Evolutionary conservation across 2,329 filamentous ascomycete species (phyloP).

Genomic region (Phialophora verrucosa): DNA sequence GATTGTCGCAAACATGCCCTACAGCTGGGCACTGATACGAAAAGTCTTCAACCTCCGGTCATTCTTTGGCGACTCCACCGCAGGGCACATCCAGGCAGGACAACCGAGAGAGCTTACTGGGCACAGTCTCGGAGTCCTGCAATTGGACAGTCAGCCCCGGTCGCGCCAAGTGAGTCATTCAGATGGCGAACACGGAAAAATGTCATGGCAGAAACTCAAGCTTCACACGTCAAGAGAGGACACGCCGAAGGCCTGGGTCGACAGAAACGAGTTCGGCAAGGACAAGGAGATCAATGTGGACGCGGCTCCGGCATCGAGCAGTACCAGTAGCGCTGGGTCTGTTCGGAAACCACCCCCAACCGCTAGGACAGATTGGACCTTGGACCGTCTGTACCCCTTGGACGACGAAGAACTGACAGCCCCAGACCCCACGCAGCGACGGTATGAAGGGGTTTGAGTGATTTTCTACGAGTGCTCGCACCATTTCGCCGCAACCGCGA

Average conservation of each 20-base stretch:
- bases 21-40: slow-evolving; percentile 64
- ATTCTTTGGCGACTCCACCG: slow-evolving; percentile 40
- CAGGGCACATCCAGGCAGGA: slow-evolving; percentile 28
- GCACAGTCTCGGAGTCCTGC: slow-evolving; percentile 25
- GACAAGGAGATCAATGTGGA: slow-evolving; percentile 28
- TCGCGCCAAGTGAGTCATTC: slow-evolving; percentile 25
- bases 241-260: slow-evolving; percentile 8
- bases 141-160: slow-evolving; percentile 17
- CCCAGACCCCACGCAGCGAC: slow-evolving; percentile 24
- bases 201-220: slow-evolving; percentile 22
- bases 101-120: slow-evolving; percentile 25
- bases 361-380: slow-evolving; percentile 26
- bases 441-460: slow-evolving; percentile 26
- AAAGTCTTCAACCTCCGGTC: slow-evolving; percentile 50
- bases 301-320: slow-evolving; percentile 26
- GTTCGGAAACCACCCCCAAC: slow-evolving; percentile 16
- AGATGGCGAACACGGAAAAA: slow-evolving; percentile 11
- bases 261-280: slow-evolving; percentile 2
- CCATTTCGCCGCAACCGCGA: not conserved
- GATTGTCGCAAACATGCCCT: slow-evolving; percentile 65
- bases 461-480: not conserved
- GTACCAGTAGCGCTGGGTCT: slow-evolving; percentile 29
- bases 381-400: slow-evolving; percentile 39
- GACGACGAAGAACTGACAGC: slow-evolving; percentile 34
- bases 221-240: slow-evolving; percentile 5